Base-by-base conservation (phyloP, 495 filamentous ascomycete genomes). In the Glonium stellatum region DNA sequence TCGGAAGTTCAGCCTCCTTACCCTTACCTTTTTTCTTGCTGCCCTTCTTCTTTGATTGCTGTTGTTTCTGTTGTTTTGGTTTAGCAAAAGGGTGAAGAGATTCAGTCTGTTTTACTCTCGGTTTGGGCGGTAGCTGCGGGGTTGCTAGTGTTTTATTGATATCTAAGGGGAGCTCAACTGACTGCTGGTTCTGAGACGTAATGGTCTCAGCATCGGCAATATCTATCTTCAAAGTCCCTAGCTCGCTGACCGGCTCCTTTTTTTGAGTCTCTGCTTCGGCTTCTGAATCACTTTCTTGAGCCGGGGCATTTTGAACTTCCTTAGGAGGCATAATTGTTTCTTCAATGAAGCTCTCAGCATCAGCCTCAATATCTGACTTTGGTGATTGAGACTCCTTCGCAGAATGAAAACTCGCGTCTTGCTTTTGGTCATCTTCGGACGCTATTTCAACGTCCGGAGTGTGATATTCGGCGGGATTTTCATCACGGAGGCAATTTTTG, bases 391-490 rank as follows among this genome's bases (percentile, higher is more conserved):
- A 60, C 59, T 66, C 63, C 54, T 62, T 41, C 13, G 59, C 63
- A 1, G 63, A 62, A 31, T 56, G 42, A 34, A 62, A 66, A 44
- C 59, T 66, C 25, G 49, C 15, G 34, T 62, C 55, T 8, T 59
- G 34, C 56, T 66, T 66, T 22, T 59, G 49, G 12, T 66, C 63
- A 25, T 65, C 63, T 31, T 65, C 63, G 5, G 58, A 61, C 15
- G 44, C 51, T 31, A 22, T 31, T 0, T 55, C 61, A 1, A 25
- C 19, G 21, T 51, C 25, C 1, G 48, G 25, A 15, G 23, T 44
- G 39, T 18, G 18, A 18, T 18, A 44, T 44, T 1, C 13, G 39
- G 39, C 12, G 48, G 12, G 12, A 13, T 52, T 3, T 13, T n/a
- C 48, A 52, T 8, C 3, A 25, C 1, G 1, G 13, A 52, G 12